These are phyloP conservation scores for Nicotiana obtusifolia DNA, from an alignment of 257 asterid species.

Conservation along the genomic window DNA sequence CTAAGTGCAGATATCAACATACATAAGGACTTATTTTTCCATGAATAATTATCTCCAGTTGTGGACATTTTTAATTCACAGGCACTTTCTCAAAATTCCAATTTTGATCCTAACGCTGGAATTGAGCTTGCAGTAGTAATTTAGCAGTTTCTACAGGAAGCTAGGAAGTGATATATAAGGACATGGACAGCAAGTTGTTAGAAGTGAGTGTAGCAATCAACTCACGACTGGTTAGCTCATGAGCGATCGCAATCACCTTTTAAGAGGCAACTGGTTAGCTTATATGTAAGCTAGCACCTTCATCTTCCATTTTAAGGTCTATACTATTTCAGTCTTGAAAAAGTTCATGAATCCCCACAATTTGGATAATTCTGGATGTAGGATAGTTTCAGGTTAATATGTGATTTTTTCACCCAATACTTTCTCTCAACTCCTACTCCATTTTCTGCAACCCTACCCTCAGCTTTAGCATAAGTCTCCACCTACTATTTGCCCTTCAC, in stretches of 20 bases:
- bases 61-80: neutral
- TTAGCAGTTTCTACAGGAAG: neutral
- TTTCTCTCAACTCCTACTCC: neutral
- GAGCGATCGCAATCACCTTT: neutral
- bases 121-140: neutral
- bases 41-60: neutral
- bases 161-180: neutral
- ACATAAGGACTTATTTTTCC: neutral
- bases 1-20: neutral
- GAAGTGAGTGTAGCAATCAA: neutral
- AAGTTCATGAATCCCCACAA: neutral
- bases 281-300: neutral
- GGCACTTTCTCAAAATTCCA: neutral
- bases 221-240: neutral
- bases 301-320: neutral
- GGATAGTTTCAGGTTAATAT: neutral
- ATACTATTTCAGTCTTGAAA: neutral
- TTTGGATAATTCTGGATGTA: neutral
- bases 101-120: neutral
- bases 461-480: conserved; percentile 1
- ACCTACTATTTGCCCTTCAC: neutral
- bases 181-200: neutral
- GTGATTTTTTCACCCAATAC: neutral
- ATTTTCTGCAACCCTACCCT: neutral
- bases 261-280: neutral